These are phyloP conservation scores for Crotalaria pallida DNA, from an alignment of 306 rosid species.

Conservation along the genomic window DNA sequence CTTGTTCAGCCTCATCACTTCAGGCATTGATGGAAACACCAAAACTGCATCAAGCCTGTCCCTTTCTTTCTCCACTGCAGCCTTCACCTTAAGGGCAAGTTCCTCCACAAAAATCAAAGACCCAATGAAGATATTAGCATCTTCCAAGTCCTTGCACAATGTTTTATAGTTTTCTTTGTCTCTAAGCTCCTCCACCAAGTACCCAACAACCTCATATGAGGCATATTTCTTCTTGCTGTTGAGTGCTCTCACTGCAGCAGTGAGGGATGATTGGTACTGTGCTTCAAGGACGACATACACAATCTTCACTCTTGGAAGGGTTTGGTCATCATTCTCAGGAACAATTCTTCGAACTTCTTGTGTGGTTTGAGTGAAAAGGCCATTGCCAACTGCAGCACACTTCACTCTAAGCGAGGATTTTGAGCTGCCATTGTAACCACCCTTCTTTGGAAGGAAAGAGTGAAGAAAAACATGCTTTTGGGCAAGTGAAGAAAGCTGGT, in stretches of 20 bases:
- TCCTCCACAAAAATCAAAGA: conserved; percentile 93
- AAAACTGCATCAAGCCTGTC: conserved; percentile 90
- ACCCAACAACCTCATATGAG: conserved; percentile 81
- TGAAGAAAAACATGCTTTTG: conserved; percentile 75
- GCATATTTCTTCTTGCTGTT: conserved; percentile 46
- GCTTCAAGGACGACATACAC: conserved; percentile 95
- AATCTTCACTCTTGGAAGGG: conserved; percentile 69
- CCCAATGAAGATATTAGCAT: conserved; percentile 89
- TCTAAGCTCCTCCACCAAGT: conserved; percentile 91
- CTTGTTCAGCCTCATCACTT: conserved; percentile 92
- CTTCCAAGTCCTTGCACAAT: conserved; percentile 80
- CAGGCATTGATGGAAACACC: conserved; percentile 99
- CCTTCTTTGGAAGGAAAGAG: conserved; percentile 75
- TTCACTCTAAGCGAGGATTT: conserved; percentile 52
- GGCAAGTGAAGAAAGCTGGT: conserved; percentile 59
- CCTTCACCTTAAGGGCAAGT: conserved; percentile 78
- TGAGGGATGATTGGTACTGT: conserved; percentile 88
- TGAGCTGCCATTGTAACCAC: conserved; percentile 21
- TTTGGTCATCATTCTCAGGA: conserved; percentile 49
- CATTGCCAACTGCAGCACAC: conserved; percentile 83
- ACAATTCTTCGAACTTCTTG: conserved; percentile 88
- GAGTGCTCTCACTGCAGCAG: conserved; percentile 73
- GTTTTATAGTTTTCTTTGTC: conserved; percentile 43
- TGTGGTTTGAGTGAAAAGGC: conserved; percentile 87
- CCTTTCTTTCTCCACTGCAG: conserved; percentile 82